Evolutionary conservation across 2,329 filamentous ascomycete species (phyloP).

Genomic region (Neonectria sp.): DNA sequence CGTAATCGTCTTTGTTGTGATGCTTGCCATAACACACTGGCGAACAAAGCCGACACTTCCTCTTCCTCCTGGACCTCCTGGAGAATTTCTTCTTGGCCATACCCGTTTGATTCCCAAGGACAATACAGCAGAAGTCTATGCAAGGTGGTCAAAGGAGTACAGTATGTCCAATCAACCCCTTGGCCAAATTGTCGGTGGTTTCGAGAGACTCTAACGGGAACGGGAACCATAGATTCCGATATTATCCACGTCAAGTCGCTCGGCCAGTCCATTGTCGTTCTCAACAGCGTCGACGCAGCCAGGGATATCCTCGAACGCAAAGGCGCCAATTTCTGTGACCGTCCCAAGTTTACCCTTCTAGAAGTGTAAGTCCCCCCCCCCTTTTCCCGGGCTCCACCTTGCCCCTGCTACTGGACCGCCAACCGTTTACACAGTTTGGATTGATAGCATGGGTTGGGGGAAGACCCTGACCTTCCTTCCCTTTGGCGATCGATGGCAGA

Average conservation of each 20-base stretch:
- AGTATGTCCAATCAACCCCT: conserved; percentile 31
- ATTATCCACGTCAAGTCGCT: conserved; percentile 50
- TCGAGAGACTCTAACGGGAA: conserved; percentile 8
- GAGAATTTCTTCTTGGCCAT: conserved; percentile 48
- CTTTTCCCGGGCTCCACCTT: not conserved
- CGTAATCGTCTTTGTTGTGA: conserved; percentile 23
- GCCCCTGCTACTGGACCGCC: no score
- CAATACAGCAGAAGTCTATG: conserved; percentile 46
- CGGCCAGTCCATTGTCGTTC: conserved; percentile 50
- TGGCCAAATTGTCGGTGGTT: not conserved
- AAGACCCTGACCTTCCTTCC: conserved; percentile 62
- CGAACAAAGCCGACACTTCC: conserved; percentile 31
- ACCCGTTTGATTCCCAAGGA: conserved; percentile 47
- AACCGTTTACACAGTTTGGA: conserved; percentile 8
- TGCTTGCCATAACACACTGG: conserved; percentile 24
- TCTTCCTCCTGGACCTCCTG: conserved; percentile 48
- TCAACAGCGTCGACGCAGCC: conserved; percentile 51
- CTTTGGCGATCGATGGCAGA: conserved; percentile 57
- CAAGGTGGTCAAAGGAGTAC: conserved; percentile 47
- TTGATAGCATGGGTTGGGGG: conserved; percentile 60
- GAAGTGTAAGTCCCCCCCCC: conserved; percentile 48
- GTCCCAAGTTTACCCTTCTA: conserved; percentile 60
- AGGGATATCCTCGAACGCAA: conserved; percentile 60
- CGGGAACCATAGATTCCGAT: conserved; percentile 46
- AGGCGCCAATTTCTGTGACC: conserved; percentile 60